These are phyloP conservation scores for Coemansia sp. DNA, from an alignment of 192 early-diverging fungal genomes.

Conservation along the genomic window DNA sequence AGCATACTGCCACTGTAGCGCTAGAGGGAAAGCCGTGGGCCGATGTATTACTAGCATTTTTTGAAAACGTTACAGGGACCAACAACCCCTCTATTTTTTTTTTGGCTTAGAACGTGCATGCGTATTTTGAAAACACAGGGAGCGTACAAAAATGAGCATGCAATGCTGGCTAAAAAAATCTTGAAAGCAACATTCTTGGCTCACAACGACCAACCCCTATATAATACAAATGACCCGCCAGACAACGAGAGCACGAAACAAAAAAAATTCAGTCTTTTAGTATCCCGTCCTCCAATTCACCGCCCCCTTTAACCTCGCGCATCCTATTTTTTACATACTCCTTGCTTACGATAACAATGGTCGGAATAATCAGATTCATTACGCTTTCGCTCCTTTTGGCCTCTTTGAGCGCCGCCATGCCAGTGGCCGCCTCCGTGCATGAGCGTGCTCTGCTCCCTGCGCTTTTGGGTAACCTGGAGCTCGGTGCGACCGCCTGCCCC, in stretches of 20 bases:
- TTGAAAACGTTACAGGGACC: slow-evolving; percentile 6
- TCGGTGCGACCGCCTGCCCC: slow-evolving; percentile 39
- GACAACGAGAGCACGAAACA: background rate
- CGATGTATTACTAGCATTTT: background rate
- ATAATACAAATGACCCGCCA: background rate
- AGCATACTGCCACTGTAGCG: background rate
- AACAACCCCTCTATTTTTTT: background rate
- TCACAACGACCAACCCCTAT: background rate
- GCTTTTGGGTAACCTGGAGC: slow-evolving; percentile 43
- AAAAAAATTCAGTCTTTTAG: background rate
- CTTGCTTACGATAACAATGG: slow-evolving; percentile 15
- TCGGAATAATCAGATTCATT: slow-evolving; percentile 23
- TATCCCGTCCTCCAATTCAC: background rate
- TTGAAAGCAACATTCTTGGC: background rate
- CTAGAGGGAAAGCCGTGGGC: background rate
- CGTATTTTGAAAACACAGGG: background rate
- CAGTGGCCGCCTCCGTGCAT: slow-evolving; percentile 2
- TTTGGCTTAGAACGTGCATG: background rate
- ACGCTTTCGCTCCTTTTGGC: slow-evolving; percentile 12
- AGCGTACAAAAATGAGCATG: background rate
- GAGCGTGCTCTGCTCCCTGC: slow-evolving; percentile 42
- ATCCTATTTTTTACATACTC: background rate
- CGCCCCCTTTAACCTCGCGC: background rate
- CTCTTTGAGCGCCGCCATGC: slow-evolving; percentile 7
- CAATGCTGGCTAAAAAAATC: background rate